Base-by-base conservation (phyloP, 345 rosid genomes). In the Syzygium grande region DNA sequence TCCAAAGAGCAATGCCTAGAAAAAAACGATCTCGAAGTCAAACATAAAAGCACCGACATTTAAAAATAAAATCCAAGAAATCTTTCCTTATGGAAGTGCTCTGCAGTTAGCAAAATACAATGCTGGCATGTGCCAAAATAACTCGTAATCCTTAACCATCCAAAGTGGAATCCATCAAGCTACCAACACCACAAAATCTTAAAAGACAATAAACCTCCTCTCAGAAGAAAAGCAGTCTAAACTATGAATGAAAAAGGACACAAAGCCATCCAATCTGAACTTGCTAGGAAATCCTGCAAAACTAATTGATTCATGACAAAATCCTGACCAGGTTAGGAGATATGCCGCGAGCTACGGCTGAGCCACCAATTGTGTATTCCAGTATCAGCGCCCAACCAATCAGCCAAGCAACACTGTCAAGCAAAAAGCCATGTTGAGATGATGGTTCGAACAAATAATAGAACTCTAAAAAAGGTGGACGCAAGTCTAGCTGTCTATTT, bases 311-410 rank as follows among this genome's bases (percentile, higher is more conserved):
- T 59, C 22, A 84, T 79, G 29, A 84, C 51, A 84, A 51, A 58
- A 49, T 86, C 3, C 90, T 63, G 11, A 89, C 90, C 90, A 89
- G 84, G 84, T 89, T 89, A 53, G 90, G 90, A 65, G 90, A 87
- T 87, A 89, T 87, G 85, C 90, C 90, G 43, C 90, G 90, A 87
- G 99, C 99, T 91, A 96, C 94, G 17, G 99, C 98, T 1, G 99
- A 92, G 77, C 99, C 99, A 87, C 99, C 98, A 87, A 98, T 95
- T 21, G 99, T 95, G 88, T 98, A 98, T 90, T 98, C 99, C 85
- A 98, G 93, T 87, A 96, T 92, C 86, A 98, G 89, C 79, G 98
- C 96, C 99, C 99, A 98, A 80, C 99, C 99, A 90, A 96, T 91
- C 91, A 98, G 89, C 99, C 99, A 98, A 53, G 99, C 99, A 87